phyloP scores from a whole-genome alignment of 169 alveolate species.

The Eimeria brunetti region DNA sequence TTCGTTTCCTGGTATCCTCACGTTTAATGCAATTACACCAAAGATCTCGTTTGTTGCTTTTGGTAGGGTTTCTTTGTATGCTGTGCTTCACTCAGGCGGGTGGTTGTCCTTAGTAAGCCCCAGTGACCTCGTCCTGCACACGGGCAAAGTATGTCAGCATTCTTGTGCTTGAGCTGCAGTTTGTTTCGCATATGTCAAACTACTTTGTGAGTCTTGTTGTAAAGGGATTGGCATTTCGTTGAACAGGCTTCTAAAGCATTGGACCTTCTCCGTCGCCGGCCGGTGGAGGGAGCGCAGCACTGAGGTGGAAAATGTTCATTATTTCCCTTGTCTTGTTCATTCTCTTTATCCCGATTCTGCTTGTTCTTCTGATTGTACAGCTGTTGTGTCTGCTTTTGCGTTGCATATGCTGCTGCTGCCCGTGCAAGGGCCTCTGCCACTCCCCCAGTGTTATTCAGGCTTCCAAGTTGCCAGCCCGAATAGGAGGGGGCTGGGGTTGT shows the following conservation, averaged over 20 bases:
- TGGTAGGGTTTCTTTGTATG: background rate
- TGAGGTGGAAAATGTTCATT: conserved; percentile 10
- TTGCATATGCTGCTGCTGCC: conserved; percentile 69
- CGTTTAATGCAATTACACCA: background rate
- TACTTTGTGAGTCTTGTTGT: background rate
- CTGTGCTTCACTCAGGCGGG: background rate
- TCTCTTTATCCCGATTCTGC: conserved; percentile 18
- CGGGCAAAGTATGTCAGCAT: background rate
- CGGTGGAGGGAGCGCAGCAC: background rate
- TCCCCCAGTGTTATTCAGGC: conserved; percentile 28
- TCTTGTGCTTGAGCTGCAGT: background rate
- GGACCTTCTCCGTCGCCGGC: background rate
- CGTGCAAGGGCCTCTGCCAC: conserved; percentile 65
- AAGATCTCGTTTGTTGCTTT: background rate
- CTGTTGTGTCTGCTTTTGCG: conserved; percentile 49
- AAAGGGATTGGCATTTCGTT: background rate
- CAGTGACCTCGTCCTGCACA: conserved; percentile 12
- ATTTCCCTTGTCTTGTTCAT: conserved; percentile 47
- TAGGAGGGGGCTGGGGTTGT: conserved; percentile 74
- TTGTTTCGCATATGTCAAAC: background rate
- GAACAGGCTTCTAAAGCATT: background rate
- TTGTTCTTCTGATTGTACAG: conserved; percentile 30
- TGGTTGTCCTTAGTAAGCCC: background rate
- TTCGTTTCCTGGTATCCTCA: background rate
- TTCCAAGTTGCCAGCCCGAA: conserved; percentile 55